Evolutionary conservation across 345 rosid species (phyloP).

Genomic region (Erodium maritimum): DNA sequence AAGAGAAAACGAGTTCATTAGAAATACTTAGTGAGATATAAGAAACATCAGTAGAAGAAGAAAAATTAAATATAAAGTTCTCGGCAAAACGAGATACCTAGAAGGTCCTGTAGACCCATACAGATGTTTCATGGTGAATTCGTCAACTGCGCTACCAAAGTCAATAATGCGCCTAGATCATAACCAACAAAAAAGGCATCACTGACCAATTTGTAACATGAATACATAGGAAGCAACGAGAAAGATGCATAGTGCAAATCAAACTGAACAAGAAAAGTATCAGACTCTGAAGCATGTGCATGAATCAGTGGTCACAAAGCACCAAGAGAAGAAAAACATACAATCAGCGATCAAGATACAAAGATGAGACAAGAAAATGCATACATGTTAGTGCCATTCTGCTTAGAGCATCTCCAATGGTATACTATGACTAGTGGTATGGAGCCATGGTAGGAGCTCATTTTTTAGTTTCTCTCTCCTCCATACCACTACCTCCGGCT

Average conservation of each 20-base stretch:
- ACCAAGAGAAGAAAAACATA: no score
- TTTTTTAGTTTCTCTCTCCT: no score
- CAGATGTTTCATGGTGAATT: conserved; percentile 64
- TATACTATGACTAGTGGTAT: no score
- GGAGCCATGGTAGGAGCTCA: no score
- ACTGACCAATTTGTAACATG: conserved; percentile 1
- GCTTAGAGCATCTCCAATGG: no score
- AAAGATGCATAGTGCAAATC: not conserved
- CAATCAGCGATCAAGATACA: no score
- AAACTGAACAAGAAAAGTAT: no score
- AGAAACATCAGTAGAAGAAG: conserved; percentile 1
- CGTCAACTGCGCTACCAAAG: conserved; percentile 91
- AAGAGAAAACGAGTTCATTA: not conserved
- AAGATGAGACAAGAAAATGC: no score
- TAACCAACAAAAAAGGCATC: conserved; percentile 11
- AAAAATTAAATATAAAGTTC: conserved; percentile 6
- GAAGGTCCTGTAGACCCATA: conserved; percentile 84
- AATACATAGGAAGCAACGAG: not conserved
- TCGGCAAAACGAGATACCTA: conserved; percentile 34
- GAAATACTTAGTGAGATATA: not conserved
- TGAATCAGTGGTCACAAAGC: no score
- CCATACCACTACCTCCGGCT: no score
- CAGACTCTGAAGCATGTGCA: no score
- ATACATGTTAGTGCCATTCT: no score
- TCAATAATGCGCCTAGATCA: conserved; percentile 77